Conservation (phyloP, 495 filamentous ascomycete species). For the Jackrogersella minutella region DNA sequence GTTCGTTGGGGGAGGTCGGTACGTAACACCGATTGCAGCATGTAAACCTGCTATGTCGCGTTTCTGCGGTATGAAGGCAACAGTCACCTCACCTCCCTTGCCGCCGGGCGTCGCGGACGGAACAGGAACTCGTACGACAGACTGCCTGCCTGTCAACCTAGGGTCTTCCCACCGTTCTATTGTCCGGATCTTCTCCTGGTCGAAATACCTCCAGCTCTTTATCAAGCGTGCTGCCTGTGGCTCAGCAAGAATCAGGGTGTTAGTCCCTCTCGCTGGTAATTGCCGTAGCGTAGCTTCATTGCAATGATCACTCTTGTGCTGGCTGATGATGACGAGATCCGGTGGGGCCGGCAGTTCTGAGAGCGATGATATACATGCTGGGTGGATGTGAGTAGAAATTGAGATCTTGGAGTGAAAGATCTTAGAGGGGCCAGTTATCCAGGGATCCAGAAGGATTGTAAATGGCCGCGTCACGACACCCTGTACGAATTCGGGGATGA, state of each 20-base stretch:
- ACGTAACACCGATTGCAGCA: constrained; percentile 74
- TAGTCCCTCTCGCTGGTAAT: constrained; percentile 58
- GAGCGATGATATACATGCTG: constrained; percentile 66
- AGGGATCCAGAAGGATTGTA: constrained; percentile 75
- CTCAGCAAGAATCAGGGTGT: constrained; percentile 70
- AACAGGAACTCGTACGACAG: constrained; percentile 50
- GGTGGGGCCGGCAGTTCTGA: constrained; percentile 64
- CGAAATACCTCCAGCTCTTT: constrained; percentile 71
- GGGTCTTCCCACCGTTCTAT: constrained; percentile 63
- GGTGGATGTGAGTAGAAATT: constrained; percentile 59
- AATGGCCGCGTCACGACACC: constrained; percentile 56
- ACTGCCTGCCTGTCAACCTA: constrained; percentile 50
- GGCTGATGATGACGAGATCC: constrained; percentile 73
- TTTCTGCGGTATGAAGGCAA: constrained; percentile 69
- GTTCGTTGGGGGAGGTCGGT: constrained; percentile 60
- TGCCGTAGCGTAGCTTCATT: constrained; percentile 70
- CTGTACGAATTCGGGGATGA: constrained; percentile 43
- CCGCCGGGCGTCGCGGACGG: constrained; percentile 56
- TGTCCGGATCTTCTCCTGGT: constrained; percentile 57
- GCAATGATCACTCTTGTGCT: constrained; percentile 75
- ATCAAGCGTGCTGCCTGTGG: constrained; percentile 68
- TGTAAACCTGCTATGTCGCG: constrained; percentile 68
- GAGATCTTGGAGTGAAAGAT: constrained; percentile 70
- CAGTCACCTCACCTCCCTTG: constrained; percentile 67
- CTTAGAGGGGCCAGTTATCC: constrained; percentile 68